Base-by-base conservation (phyloP, 495 filamentous ascomycete species). In the Umbilicaria muhlenbergii region DNA sequence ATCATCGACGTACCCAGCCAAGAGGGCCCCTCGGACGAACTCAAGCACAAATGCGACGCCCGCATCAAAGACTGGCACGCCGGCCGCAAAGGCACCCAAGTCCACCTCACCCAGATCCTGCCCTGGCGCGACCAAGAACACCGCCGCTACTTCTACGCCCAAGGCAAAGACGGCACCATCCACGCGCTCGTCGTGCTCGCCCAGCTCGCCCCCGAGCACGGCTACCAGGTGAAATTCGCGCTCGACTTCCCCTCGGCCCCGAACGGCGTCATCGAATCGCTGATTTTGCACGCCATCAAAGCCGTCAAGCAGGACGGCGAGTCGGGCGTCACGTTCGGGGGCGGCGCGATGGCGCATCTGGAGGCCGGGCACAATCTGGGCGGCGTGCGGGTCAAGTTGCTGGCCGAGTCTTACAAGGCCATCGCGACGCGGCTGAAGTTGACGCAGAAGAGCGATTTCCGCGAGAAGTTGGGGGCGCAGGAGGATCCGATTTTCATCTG, bases 221-320 rank as follows among this genome's bases (percentile, higher is more conserved):
- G 84, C 43, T 86, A 81, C 69, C 85, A 93, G 63, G 77, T 91
- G 61, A 91, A 93, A 63, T 89, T 84, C 61, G 78, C 77, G 35
- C 73, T 91, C 45, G 84, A 89, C 57, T 91, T 93, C 68, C 84
- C 84, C 73, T 72, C 14, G 69, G 83, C 3, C 81, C 84, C 3
- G 5, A 80, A 69, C 44, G 86, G 85, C 43, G 78, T 78, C 32
- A 93, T 91, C 48, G 86, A 93, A 61, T 65, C 71, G 3, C 72
- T 86, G 39, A 82, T 87, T 51, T 78, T 80, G 15, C 74, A 79
- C 52, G 77, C 83, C n/a, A 77, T 93, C 55, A 75, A 80, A 52
- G 65, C 68, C 24, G 72, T 83, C 21, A 73, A 75, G 32, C 68
- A 72, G 32, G 54, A 64, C 0, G 83, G 83, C 32, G 67, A 78